Evolutionary conservation across 2,329 filamentous ascomycete genomes (phyloP).

Genomic region (Westerdykella aurantiaca): DNA sequence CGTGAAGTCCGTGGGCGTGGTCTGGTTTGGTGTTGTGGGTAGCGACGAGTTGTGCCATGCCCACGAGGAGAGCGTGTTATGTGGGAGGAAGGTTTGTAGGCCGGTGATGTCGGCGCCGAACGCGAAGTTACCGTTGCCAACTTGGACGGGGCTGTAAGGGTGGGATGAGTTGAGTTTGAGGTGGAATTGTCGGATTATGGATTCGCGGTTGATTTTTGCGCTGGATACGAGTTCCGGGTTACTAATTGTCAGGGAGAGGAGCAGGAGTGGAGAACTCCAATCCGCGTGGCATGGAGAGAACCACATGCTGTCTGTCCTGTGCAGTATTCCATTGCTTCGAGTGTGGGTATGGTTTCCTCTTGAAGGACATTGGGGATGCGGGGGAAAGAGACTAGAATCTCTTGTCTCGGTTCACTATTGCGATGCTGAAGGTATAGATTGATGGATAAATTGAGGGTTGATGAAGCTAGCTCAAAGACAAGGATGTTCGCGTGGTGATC

Average conservation of each 20-base stretch:
- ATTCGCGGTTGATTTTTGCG: conserved; percentile 23
- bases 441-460: conserved; percentile 21
- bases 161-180: conserved; percentile 46
- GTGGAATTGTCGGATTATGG: conserved; percentile 39
- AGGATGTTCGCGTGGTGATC: no score
- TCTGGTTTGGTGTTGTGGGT: conserved; percentile 36
- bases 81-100: conserved; percentile 42
- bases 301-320: conserved; percentile 6
- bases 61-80: conserved; percentile 42
- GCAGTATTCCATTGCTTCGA: background rate
- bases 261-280: conserved; percentile 4
- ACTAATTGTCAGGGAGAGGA: conserved; percentile 6
- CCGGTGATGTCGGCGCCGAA: conserved; percentile 45
- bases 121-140: conserved; percentile 46
- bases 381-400: background rate
- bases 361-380: background rate
- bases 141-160: conserved; percentile 46
- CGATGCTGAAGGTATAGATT: conserved; percentile 9
- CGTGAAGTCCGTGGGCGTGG: conserved; percentile 34
- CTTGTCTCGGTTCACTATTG: conserved; percentile 6
- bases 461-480: no score
- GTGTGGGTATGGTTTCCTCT: conserved; percentile 1
- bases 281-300: background rate
- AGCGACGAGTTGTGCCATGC: conserved; percentile 44
- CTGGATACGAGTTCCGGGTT: background rate